Conservation (phyloP, 2,329 filamentous ascomycete genomes). For the Dactylellina sp. region DNA sequence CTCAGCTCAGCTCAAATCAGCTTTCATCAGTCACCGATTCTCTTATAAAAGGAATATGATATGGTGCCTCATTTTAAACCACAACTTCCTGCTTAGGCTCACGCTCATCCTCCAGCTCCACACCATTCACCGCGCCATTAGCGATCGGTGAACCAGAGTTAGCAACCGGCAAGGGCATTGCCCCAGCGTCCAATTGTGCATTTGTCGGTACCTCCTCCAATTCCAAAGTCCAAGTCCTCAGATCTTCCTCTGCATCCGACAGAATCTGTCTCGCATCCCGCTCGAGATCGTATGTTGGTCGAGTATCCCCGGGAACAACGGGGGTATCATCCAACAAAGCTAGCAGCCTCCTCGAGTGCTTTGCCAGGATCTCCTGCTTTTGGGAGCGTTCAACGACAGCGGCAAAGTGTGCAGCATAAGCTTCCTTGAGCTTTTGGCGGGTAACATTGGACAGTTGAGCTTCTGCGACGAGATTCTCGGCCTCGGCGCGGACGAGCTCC, state of each 20-base stretch:
- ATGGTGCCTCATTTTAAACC: too few species aligned
- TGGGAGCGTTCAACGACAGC: slow-evolving; percentile 95
- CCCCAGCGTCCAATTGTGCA: slow-evolving; percentile 65
- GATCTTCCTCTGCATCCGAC: slow-evolving; percentile 90
- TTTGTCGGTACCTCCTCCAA: slow-evolving; percentile 70
- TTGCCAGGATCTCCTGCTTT: slow-evolving; percentile 94
- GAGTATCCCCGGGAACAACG: slow-evolving; percentile 84
- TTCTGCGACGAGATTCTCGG: slow-evolving; percentile 94
- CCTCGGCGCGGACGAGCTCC: slow-evolving; percentile 94
- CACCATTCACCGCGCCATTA: slow-evolving; percentile 18
- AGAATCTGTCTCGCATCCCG: slow-evolving; percentile 83
- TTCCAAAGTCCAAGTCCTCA: slow-evolving; percentile 77
- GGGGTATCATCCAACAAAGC: slow-evolving; percentile 89
- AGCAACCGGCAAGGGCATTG: slow-evolving; percentile 61
- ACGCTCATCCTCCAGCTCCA: slow-evolving; percentile 18
- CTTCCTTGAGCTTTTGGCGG: slow-evolving; percentile 94
- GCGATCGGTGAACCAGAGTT: slow-evolving; percentile 11
- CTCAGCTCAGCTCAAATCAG: too few species aligned
- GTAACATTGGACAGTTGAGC: slow-evolving; percentile 98
- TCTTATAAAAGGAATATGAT: too few species aligned
- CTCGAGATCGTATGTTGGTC: slow-evolving; percentile 74
- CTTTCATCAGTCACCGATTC: too few species aligned
- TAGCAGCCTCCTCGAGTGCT: slow-evolving; percentile 86
- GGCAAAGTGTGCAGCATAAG: slow-evolving; percentile 87
- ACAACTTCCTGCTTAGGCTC: slow-evolving; percentile 44